Evolutionary conservation across 768 basidiomycete genomes (phyloP), one percentile per base, ranked within the genome.

Genomic region (Piloderma croceum): DNA sequence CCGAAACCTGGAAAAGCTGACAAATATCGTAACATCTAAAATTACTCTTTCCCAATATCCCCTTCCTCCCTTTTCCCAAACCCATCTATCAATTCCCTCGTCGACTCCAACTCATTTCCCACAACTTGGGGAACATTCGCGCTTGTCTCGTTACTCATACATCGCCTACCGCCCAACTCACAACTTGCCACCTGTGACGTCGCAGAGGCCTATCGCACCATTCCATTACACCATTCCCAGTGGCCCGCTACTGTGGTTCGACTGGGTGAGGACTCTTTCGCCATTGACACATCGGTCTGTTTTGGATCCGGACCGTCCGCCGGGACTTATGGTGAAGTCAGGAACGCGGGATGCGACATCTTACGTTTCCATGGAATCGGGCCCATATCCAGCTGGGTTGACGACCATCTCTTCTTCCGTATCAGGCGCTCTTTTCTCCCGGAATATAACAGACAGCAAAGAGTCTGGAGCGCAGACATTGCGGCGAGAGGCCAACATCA

Each of bases 21-120:
- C 15, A 46, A 48, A n/a, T 47, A 35, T n/a, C 41, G 50, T 3
- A 33, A 47, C 20, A 31, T 52, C 2, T 49, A 55, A 37, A 55
- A 55, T 24, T 48, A 41, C 18, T 55, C 51, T 18, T 55, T 50
- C 27, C 47, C 47, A 6, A 25, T 23, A 17, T 22, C 11, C 6
- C 39, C 44, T 10, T 34, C 34, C 15, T 27, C 24, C n/a, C n/a
- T n/a, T n/a, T n/a, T n/a, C n/a, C n/a, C n/a, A n/a, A n/a, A n/a
- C n/a, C n/a, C n/a, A n/a, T 69, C 67, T 0, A 60, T 71, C 17
- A 70, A 70, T 23, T 45, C 43, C 0, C n/a, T 31, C 4, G 62
- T 74, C 6, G 34, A 64, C 24, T 47, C 66, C 0, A 36, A 52
- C n/a, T 10, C 46, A 13, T 60, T 64, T 40, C 71, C 70, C 0